Conservation (phyloP, 352 stramenopile genomes). For the Phytophthora sojae region DNA sequence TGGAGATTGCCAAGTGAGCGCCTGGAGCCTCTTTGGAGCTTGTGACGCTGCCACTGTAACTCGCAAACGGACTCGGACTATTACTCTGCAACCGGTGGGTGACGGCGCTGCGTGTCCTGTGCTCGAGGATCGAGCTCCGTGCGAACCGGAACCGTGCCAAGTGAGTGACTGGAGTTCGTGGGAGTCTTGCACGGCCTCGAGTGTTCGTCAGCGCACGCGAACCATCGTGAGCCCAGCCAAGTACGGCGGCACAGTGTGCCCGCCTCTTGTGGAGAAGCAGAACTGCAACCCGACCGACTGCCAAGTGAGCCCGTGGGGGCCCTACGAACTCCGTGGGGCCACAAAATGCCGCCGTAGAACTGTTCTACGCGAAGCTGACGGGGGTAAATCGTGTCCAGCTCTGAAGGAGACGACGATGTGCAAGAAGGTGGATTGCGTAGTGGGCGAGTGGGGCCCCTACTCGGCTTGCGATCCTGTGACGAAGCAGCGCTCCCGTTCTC, state of each 20-base stretch:
- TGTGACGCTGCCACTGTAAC: constrained; percentile 41
- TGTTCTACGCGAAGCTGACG: constrained; percentile 49
- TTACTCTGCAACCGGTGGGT: constrained; percentile 57
- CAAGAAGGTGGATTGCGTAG: constrained; percentile 48
- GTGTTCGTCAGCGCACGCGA: constrained; percentile 53
- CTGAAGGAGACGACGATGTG: constrained; percentile 47
- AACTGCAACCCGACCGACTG: constrained; percentile 78
- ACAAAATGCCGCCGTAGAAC: constrained; percentile 55
- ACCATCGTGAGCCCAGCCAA: constrained; percentile 48
- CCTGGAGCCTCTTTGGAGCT: constrained; percentile 50
- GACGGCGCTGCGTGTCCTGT: constrained; percentile 58
- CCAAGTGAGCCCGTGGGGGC: constrained; percentile 59
- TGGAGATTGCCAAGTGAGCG: constrained; percentile 64
- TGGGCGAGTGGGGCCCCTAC: constrained; percentile 58
- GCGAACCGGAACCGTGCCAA: constrained; percentile 58
- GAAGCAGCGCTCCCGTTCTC: constrained; percentile 53
- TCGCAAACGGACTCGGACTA: constrained; percentile 53
- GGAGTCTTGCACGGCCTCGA: constrained; percentile 43
- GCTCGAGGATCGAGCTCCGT: constrained; percentile 47
- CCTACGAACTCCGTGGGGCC: constrained; percentile 45
- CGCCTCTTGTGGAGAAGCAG: constrained; percentile 48
- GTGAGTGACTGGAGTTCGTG: constrained; percentile 62
- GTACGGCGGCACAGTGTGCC: constrained; percentile 58
- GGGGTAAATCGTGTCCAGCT: constrained; percentile 47
- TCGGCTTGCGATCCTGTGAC: constrained; percentile 47